A percentile compares a stretch with the other conserved stretches of the same genome.
phyloP scores from a whole-genome alignment of 2,329 filamentous ascomycete genomes.

The Scedosporium boydii region DNA sequence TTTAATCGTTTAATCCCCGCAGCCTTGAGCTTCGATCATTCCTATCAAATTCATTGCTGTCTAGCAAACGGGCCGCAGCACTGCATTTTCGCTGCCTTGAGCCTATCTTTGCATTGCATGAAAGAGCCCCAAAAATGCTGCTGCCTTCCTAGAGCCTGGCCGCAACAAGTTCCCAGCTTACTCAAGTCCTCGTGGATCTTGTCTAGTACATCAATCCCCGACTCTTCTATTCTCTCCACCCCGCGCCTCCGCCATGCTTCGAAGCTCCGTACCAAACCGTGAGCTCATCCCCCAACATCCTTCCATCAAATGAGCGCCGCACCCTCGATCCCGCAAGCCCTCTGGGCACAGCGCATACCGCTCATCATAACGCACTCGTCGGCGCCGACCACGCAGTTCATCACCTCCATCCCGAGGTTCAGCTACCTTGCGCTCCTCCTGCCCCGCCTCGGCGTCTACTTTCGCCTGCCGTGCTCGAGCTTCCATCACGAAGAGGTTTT shows the following conservation, averaged over 20 bases:
- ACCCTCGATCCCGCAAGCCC: conserved; percentile 29
- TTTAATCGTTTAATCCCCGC: too few species aligned
- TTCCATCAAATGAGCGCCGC: conserved; percentile 7
- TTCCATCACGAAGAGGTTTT: conserved; percentile 48
- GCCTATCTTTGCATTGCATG: too few species aligned
- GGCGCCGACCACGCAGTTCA: conserved; percentile 36
- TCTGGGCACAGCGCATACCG: conserved; percentile 46
- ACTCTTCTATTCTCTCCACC: background rate
- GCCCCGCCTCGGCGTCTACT: conserved; percentile 44
- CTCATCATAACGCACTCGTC: conserved; percentile 43
- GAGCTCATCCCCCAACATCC: background rate
- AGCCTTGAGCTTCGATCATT: too few species aligned
- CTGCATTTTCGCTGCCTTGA: too few species aligned
- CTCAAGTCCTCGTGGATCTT: background rate
- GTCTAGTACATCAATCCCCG: background rate
- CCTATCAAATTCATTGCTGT: too few species aligned
- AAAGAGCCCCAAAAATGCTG: too few species aligned
- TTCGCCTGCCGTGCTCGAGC: conserved; percentile 43
- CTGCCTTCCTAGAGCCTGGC: too few species aligned
- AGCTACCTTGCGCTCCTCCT: conserved; percentile 49
- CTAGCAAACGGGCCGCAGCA: too few species aligned
- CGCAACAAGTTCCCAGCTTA: too few species aligned
- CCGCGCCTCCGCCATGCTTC: background rate
- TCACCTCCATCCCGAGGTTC: conserved; percentile 47
- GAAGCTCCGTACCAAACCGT: background rate